Conservation (phyloP, 257 asterid genomes). For the Fraxinus anomala region DNA sequence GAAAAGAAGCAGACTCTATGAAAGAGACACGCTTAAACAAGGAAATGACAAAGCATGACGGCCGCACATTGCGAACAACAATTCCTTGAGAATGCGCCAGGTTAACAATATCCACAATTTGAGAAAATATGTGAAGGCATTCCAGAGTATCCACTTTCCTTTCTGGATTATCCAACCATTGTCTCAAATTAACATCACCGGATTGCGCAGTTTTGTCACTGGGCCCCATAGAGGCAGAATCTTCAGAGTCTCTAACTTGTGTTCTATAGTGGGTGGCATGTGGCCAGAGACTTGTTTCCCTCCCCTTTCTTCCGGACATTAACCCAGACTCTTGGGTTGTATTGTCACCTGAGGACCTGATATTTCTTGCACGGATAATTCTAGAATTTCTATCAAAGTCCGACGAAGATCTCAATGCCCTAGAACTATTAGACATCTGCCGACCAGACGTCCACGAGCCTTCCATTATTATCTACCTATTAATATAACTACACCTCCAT, state of each 20-base stretch:
- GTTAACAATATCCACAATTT: constrained; percentile 77
- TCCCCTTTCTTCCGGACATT: constrained; percentile 47
- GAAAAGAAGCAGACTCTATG: constrained; percentile 86
- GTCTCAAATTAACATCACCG: constrained; percentile 73
- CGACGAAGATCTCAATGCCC: constrained; percentile 64
- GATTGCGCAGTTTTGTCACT: constrained; percentile 38
- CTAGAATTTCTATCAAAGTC: constrained; percentile 54
- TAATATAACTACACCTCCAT: constrained; percentile 54
- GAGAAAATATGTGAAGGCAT: constrained; percentile 87
- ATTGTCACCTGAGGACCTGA: constrained; percentile 50
- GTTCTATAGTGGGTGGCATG: constrained; percentile 30
- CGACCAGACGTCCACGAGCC: constrained; percentile 86
- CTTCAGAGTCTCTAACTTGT: constrained; percentile 37
- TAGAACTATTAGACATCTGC: constrained; percentile 67
- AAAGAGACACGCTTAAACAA: constrained; percentile 75
- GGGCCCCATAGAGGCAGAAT: constrained; percentile 27
- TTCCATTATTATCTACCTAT: constrained; percentile 62
- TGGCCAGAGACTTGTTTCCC: constrained; percentile 43
- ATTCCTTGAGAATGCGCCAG: constrained; percentile 85
- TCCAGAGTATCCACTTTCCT: constrained; percentile 76
- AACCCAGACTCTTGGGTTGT: constrained; percentile 60
- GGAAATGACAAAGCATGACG: constrained; percentile 91
- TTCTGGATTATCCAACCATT: constrained; percentile 87
- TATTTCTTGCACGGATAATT: constrained; percentile 36
- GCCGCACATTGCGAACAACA: constrained; percentile 76